Percentiles rank a stretch among this genome's conserved stretches.
Conservation (phyloP, 164 flowering plant species). For the Brasenia schreberi region DNA sequence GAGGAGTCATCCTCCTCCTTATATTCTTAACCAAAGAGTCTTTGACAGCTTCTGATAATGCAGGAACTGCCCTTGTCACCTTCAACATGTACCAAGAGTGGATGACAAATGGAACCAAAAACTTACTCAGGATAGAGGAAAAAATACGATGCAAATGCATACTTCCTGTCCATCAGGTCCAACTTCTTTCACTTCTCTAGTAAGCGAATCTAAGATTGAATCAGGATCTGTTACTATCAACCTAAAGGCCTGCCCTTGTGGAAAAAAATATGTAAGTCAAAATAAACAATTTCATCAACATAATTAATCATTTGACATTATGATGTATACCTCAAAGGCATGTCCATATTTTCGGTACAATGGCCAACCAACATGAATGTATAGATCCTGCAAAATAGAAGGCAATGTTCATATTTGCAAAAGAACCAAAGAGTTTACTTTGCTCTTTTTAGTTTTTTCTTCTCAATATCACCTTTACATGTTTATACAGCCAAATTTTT, state of each 20-base stretch:
- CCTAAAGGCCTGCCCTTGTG: slow-evolving; percentile 63
- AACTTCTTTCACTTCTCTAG: slow-evolving; percentile 80
- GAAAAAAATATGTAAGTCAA: slow-evolving; percentile 1
- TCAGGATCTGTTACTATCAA: slow-evolving; percentile 76
- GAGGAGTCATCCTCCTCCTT: slow-evolving; percentile 93
- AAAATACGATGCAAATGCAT: not conserved
- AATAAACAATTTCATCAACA: not conserved
- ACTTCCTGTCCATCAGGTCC: slow-evolving; percentile 96
- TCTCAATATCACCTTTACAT: not conserved
- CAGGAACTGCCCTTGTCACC: slow-evolving; percentile 83
- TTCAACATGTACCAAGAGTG: slow-evolving; percentile 7
- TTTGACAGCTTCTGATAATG: slow-evolving; percentile 74
- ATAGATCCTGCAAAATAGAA: slow-evolving; percentile 49
- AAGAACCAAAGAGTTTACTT: too few relatives aligned
- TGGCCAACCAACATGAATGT: slow-evolving; percentile 93
- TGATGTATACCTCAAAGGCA: slow-evolving; percentile 77
- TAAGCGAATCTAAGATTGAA: slow-evolving; percentile 56
- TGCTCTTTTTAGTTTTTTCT: too few relatives aligned
- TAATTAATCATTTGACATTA: not conserved
- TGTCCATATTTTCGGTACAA: slow-evolving; percentile 83
- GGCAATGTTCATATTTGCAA: not conserved
- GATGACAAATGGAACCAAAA: not conserved
- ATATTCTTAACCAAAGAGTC: slow-evolving; percentile 79
- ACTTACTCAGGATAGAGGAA: not conserved
- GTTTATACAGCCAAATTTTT: too few relatives aligned